Evolutionary conservation across 1,284 basidiomycete species (phyloP).

Genomic region (Trametes pubescens): DNA sequence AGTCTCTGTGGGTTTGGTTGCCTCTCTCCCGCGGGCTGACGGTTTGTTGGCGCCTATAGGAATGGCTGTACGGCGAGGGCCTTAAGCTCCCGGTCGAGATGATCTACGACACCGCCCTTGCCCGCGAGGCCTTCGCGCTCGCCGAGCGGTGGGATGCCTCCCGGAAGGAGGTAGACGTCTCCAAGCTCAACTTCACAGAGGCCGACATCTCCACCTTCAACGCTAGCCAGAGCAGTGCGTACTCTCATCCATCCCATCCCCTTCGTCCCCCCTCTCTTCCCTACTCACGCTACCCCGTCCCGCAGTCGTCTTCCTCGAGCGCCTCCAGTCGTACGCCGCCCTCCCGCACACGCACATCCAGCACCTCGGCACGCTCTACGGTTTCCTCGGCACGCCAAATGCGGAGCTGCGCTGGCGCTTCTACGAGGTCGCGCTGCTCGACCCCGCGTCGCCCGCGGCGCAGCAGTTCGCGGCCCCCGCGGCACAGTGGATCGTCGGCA

Average conservation of each 20-base stretch:
- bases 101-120: slow-evolving; percentile 86
- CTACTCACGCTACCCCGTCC: slow-evolving; percentile 10
- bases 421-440: slow-evolving; percentile 69
- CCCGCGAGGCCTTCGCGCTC: slow-evolving; percentile 73
- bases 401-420: slow-evolving; percentile 80
- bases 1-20: slow-evolving; percentile 34
- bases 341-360: slow-evolving; percentile 64
- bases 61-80: slow-evolving; percentile 90
- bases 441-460: slow-evolving; percentile 58
- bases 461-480: slow-evolving; percentile 58
- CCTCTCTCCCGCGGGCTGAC: neutral
- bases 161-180: slow-evolving; percentile 55
- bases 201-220: slow-evolving; percentile 66
- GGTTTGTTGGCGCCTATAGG: slow-evolving; percentile 49
- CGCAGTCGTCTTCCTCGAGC: slow-evolving; percentile 79
- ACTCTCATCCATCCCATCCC: no score
- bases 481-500: slow-evolving; percentile 74
- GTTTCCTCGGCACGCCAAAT: slow-evolving; percentile 61
- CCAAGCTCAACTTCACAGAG: slow-evolving; percentile 57
- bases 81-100: slow-evolving; percentile 80
- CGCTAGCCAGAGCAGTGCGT: slow-evolving; percentile 72
- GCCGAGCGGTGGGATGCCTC: slow-evolving; percentile 82
- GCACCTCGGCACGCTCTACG: slow-evolving; percentile 65
- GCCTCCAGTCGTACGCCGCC: slow-evolving; percentile 61
- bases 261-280: neutral